Evolutionary conservation across 2,329 filamentous ascomycete genomes (phyloP).

Genomic region (Bipolaris bicolor): DNA sequence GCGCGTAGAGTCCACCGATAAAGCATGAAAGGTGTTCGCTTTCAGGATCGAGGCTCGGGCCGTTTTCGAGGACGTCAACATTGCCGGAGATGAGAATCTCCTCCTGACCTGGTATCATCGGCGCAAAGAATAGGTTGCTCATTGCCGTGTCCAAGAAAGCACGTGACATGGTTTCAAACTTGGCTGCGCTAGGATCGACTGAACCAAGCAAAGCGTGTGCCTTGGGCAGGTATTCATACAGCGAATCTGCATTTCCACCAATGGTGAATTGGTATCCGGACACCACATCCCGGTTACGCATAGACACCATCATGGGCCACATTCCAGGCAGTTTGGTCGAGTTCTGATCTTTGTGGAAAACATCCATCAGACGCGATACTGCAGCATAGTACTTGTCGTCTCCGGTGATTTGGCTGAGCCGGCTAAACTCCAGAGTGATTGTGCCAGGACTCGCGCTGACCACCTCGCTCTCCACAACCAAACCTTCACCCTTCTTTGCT

Average conservation of each 20-base stretch:
- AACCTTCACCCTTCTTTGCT: constrained; percentile 38
- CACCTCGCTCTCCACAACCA: constrained; percentile 48
- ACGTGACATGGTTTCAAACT: constrained; percentile 62
- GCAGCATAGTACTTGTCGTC: constrained; percentile 47
- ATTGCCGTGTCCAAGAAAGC: constrained; percentile 53
- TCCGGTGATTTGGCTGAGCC: constrained; percentile 47
- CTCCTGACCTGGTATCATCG: constrained; percentile 42
- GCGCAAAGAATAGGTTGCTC: constrained; percentile 58
- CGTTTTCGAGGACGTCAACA: constrained; percentile 30
- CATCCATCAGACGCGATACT: constrained; percentile 41
- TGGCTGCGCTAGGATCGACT: constrained; percentile 54
- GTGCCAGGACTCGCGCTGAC: constrained; percentile 57
- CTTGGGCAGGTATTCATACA: constrained; percentile 49
- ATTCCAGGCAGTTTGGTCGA: constrained; percentile 45
- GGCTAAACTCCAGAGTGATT: constrained; percentile 50
- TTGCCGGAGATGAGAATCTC: constrained; percentile 46
- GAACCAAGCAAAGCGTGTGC: constrained; percentile 48
- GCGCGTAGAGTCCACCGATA: constrained; percentile 65
- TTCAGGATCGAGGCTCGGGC: constrained; percentile 51
- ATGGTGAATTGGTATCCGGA: constrained; percentile 43
- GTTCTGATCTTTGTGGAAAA: constrained; percentile 41
- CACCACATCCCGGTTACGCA: constrained; percentile 37
- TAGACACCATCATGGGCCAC: constrained; percentile 49
- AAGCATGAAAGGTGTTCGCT: constrained; percentile 67
- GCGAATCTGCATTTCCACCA: constrained; percentile 47